Percentiles rank a stretch among this genome's conserved stretches.
Evolutionary conservation across 2,329 filamentous ascomycete species (phyloP).

Genomic region (Penicillium brasilianum): DNA sequence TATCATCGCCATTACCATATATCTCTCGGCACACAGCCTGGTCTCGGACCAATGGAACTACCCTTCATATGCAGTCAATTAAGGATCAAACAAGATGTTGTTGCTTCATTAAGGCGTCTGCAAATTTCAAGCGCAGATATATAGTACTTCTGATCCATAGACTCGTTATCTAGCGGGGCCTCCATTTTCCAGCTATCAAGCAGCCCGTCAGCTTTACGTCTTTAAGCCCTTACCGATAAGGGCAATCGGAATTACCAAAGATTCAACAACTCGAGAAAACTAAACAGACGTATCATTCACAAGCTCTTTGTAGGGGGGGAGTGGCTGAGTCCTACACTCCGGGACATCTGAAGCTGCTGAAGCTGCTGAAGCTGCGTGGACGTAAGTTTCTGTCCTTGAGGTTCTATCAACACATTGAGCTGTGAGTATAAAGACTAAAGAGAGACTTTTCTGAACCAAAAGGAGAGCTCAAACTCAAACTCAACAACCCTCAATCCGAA

Average conservation of each 20-base stretch:
- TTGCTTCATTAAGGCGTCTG: not conserved
- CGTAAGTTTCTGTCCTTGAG: not conserved
- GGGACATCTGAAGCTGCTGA: too few species aligned
- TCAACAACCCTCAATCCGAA: not conserved
- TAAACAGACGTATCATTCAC: not conserved
- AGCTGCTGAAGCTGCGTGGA: not conserved
- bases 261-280: not conserved
- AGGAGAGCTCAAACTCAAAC: not conserved
- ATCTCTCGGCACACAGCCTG: not conserved
- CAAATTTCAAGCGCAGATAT: not conserved
- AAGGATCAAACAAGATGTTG: too few species aligned
- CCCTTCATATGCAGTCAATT: too few species aligned
- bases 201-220: not conserved
- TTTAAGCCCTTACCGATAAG: not conserved
- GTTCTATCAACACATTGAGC: not conserved
- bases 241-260: too few species aligned
- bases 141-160: not conserved
- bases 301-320: not conserved
- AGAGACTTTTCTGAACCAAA: not conserved
- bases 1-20: not conserved
- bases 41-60: too few species aligned
- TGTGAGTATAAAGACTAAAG: too few species aligned
- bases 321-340: not conserved
- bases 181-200: not conserved
- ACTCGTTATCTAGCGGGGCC: not conserved